Evolutionary conservation across 768 basidiomycete species (phyloP), one percentile per base, ranked within the genome.

Genomic region (Strobilomyces dryophilus): DNA sequence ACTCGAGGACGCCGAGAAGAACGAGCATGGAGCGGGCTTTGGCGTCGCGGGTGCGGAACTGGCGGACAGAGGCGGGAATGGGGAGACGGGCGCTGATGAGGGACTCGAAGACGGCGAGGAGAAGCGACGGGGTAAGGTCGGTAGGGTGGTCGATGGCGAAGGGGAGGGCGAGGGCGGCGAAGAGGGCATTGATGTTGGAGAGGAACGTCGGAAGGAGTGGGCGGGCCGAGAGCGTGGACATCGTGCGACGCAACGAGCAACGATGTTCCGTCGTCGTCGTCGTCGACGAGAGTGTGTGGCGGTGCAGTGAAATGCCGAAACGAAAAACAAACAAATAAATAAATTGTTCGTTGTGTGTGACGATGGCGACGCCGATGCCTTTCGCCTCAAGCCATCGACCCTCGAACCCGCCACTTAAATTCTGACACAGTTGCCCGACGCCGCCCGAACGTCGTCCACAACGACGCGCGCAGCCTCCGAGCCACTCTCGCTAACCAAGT

Each of bases 1-100:
- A 77, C 55, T 87, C 84, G 7, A 91, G 74, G 7, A 89, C 79
- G 1, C 88, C 88, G 8, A 91, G 74, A 51, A 92, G 85, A 4
- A 90, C 74, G 60, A 90, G 88, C 75, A 86, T 84, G 31, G 79
- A 79, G 44, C 85, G 79, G 1, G 87, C 66, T 59, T 82, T 82
- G 8, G 74, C 71, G 1, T 56, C 51, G 52, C 53, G 40, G 48
- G 66, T 71, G 61, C 73, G 67, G 35, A 74, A 71, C 49, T 71
- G 58, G 55, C 77, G 70, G 24, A 71, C 63, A n/a, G 65, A 45
- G 8, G 60, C 31, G 18, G 62, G 41, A 12, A 82, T 72, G 3
- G 82, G 80, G 9, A 90, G 79, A 24, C 82, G 79, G 7, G 70
- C 63, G 21, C 70, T 64, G 35, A 88, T 71, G 41, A 89, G 68